Percentiles rank a stretch among this genome's conserved stretches.
Conservation (phyloP, 352 stramenopile species). For the Phytophthora cryptogea region DNA sequence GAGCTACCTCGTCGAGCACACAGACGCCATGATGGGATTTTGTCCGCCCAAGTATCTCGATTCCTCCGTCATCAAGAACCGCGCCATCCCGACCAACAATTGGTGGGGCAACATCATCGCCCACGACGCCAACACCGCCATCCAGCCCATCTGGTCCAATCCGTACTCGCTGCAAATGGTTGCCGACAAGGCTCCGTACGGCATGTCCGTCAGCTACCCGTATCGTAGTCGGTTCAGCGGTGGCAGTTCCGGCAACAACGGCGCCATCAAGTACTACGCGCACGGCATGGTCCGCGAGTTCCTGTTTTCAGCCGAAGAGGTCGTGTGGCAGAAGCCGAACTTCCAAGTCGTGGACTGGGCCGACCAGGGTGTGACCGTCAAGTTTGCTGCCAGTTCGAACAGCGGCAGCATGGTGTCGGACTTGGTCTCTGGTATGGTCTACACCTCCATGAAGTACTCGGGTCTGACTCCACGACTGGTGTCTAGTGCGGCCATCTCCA, state of each 20-base stretch:
- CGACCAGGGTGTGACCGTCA: slow-evolving; percentile 58
- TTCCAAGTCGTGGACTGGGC: slow-evolving; percentile 64
- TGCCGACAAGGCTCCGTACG: slow-evolving; percentile 46
- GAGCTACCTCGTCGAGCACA: slow-evolving; percentile 48
- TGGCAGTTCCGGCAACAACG: slow-evolving; percentile 55
- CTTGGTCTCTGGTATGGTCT: slow-evolving; percentile 72
- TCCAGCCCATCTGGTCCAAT: slow-evolving; percentile 65
- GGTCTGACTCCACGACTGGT: slow-evolving; percentile 48
- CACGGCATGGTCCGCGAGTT: slow-evolving; percentile 57
- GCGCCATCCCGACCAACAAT: slow-evolving; percentile 71
- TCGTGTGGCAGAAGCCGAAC: slow-evolving; percentile 41
- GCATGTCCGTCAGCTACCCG: slow-evolving; percentile 61
- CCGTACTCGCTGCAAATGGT: slow-evolving; percentile 56
- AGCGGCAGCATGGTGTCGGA: slow-evolving; percentile 45
- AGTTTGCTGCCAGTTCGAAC: slow-evolving; percentile 35
- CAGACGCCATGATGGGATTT: slow-evolving; percentile 54
- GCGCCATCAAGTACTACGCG: slow-evolving; percentile 56
- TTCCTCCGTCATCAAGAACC: slow-evolving; percentile 40
- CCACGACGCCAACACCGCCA: slow-evolving; percentile 32
- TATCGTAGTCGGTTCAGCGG: slow-evolving; percentile 55
- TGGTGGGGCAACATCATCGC: slow-evolving; percentile 80
- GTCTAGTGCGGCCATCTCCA: slow-evolving; percentile 44
- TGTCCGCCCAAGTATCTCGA: slow-evolving; percentile 63
- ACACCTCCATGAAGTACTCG: slow-evolving; percentile 53
- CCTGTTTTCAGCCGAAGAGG: slow-evolving; percentile 56